Conservation (phyloP, 495 filamentous ascomycete genomes). For the Hypoxylon crocopeplum region DNA sequence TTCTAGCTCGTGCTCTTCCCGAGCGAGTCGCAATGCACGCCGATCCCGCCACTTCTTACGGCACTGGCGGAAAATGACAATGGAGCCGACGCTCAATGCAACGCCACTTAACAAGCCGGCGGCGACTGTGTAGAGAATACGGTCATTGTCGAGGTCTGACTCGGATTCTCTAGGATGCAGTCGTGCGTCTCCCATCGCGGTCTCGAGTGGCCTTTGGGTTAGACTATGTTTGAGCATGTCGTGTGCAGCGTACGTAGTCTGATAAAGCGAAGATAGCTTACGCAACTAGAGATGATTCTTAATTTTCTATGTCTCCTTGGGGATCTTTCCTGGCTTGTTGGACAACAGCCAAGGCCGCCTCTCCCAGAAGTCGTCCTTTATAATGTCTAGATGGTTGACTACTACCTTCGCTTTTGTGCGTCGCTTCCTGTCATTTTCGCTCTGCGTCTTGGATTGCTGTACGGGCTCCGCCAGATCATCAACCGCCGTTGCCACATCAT, state of each 20-base stretch:
- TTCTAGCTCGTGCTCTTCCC: slow-evolving; percentile 10
- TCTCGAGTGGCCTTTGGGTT: not conserved
- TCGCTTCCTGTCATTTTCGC: slow-evolving; percentile 78
- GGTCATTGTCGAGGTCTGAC: not conserved
- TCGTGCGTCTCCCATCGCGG: not conserved
- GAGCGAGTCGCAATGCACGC: not conserved
- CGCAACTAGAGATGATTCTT: slow-evolving; percentile 1
- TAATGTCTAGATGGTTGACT: slow-evolving; percentile 88
- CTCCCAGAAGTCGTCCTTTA: slow-evolving; percentile 93
- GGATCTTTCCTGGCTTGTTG: slow-evolving; percentile 72
- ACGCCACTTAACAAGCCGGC: not conserved
- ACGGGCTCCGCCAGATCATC: slow-evolving; percentile 49
- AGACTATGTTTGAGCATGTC: not conserved
- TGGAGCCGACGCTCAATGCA: too few relatives aligned
- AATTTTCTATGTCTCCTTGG: slow-evolving; percentile 54
- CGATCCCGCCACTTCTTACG: not conserved
- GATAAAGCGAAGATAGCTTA: not conserved
- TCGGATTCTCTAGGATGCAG: not conserved
- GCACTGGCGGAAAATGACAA: too few relatives aligned
- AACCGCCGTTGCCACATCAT: slow-evolving; percentile 42
- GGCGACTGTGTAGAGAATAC: too few relatives aligned
- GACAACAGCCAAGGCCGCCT: slow-evolving; percentile 84
- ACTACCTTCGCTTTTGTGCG: slow-evolving; percentile 77
- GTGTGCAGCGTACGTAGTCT: not conserved
- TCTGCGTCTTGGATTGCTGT: slow-evolving; percentile 72